These are phyloP conservation scores for Magnolia sinica DNA, from an alignment of 164 flowering plant species.

Conservation along the genomic window DNA sequence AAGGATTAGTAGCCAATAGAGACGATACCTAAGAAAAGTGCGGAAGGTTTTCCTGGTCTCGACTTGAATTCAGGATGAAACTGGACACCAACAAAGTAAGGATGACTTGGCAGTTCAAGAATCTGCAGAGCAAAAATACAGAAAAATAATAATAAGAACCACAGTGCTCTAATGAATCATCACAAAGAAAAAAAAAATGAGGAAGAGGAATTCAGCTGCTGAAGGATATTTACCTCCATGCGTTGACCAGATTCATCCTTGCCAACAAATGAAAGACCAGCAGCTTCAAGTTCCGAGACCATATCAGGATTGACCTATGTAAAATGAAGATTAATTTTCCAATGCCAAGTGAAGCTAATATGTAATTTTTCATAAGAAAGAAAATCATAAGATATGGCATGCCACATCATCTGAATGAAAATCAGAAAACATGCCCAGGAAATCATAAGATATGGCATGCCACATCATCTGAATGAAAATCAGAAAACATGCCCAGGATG, in stretches of 20 bases:
- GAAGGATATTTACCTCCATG: slow-evolving; percentile 64
- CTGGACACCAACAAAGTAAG: slow-evolving; percentile 83
- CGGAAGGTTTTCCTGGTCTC: slow-evolving; percentile 87
- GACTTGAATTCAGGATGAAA: slow-evolving; percentile 97
- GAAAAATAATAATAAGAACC: not conserved
- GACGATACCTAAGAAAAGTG: slow-evolving; percentile 72
- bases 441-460: not conserved
- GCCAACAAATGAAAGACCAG: slow-evolving; percentile 81
- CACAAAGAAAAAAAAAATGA: not conserved
- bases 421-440: not conserved
- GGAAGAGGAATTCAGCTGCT: not conserved
- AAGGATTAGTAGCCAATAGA: not conserved
- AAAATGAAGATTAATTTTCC: not conserved
- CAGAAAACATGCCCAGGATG: not conserved
- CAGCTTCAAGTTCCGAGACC: slow-evolving; percentile 63
- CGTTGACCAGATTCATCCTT: slow-evolving; percentile 81
- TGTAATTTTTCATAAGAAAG: not conserved
- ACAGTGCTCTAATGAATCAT: not conserved
- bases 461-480: not conserved
- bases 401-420: not conserved
- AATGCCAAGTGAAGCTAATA: not conserved
- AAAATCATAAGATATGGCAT: not conserved
- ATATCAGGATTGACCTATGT: slow-evolving; percentile 80
- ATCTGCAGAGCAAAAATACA: slow-evolving; percentile 45
- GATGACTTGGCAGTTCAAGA: slow-evolving; percentile 73